Evolutionary conservation across 2,329 filamentous ascomycete genomes (phyloP).

Genomic region (Dendryphion nanum): DNA sequence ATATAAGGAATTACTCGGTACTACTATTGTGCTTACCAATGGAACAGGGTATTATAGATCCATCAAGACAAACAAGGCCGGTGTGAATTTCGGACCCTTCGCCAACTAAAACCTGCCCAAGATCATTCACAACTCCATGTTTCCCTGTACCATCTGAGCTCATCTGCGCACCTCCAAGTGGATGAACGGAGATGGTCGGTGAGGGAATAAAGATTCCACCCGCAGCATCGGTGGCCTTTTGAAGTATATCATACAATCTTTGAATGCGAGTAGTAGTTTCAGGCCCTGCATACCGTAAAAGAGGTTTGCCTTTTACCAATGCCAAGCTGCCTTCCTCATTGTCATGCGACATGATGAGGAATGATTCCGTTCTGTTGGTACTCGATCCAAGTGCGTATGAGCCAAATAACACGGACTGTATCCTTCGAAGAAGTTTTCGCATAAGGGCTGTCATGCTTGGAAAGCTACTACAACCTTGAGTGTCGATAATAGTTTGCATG

Average conservation of each 20-base stretch:
- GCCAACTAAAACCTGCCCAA: constrained; percentile 60
- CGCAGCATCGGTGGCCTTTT: constrained; percentile 55
- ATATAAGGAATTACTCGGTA: too few relatives aligned
- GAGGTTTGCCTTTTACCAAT: constrained; percentile 59
- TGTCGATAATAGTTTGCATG: constrained; percentile 57
- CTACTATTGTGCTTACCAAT: constrained; percentile 42
- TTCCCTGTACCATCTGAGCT: constrained; percentile 56
- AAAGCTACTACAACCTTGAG: constrained; percentile 36
- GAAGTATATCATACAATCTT: constrained; percentile 53
- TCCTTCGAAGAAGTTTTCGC: constrained; percentile 49
- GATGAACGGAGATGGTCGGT: constrained; percentile 66
- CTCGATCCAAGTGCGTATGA: constrained; percentile 58
- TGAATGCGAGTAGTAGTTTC: constrained; percentile 56
- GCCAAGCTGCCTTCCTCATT: constrained; percentile 61
- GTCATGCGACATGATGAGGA: constrained; percentile 67
- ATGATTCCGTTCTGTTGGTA: constrained; percentile 60
- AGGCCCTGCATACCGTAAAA: constrained; percentile 60
- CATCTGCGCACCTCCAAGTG: constrained; percentile 66
- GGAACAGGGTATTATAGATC: constrained; percentile 59
- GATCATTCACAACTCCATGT: constrained; percentile 61
- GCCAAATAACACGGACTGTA: constrained; percentile 57
- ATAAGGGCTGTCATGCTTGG: constrained; percentile 41
- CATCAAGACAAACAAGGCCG: constrained; percentile 63
- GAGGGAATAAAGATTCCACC: constrained; percentile 61
- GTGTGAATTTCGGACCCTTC: constrained; percentile 51